These are phyloP conservation scores for Friedmanniomyces simplex DNA, from an alignment of 495 filamentous ascomycete species.

Conservation along the genomic window DNA sequence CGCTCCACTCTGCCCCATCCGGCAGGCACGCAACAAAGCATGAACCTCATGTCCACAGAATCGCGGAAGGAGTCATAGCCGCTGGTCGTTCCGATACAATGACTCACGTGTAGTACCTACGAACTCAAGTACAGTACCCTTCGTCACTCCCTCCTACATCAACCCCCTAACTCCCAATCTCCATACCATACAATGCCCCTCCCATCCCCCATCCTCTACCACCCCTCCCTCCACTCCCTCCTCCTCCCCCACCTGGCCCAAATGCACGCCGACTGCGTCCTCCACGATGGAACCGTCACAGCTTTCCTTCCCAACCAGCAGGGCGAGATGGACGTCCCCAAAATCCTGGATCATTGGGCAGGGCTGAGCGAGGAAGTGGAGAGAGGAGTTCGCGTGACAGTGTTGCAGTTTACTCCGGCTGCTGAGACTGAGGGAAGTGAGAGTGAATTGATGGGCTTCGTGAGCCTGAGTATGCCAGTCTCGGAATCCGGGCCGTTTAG, in stretches of 20 bases:
- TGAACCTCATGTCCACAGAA: no score
- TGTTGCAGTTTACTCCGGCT: constrained; percentile 15
- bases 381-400: neutral
- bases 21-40: no score
- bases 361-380: neutral
- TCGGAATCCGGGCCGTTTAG: constrained; percentile 15
- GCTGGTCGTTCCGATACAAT: no score
- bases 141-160: no score
- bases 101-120: no score
- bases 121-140: no score
- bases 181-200: no score
- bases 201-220: constrained; percentile 11
- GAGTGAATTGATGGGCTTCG: constrained; percentile 9
- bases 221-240: neutral
- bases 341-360: constrained; percentile 7
- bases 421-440: neutral
- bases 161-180: no score
- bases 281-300: constrained; percentile 10
- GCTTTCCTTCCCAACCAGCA: constrained; percentile 7
- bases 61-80: no score
- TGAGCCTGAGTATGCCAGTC: constrained; percentile 3
- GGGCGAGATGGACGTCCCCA: neutral
- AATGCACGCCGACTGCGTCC: constrained; percentile 15
- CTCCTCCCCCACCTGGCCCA: constrained; percentile 8
- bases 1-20: no score